Base-by-base conservation (phyloP, 345 rosid species). In the Brassica cretica region DNA sequence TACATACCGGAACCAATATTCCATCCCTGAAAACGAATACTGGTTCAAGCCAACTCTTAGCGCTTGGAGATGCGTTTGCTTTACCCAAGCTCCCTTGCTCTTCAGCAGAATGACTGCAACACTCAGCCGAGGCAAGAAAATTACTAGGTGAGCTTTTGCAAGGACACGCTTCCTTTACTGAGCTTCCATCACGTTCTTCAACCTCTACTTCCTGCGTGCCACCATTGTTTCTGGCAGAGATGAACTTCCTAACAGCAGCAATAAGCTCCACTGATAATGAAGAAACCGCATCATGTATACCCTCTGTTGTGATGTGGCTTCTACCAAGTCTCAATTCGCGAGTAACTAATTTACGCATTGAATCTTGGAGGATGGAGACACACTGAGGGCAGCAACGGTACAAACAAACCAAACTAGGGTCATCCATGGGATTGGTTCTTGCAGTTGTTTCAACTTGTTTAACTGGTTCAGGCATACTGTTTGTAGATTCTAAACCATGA, bases 381-480 rank as follows among this genome's bases (percentile, higher is more conserved):
- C 99, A 95, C 60, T 74, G 77, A 46, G 86, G 72, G 81, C 99
- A 95, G 83, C 94, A 90, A 41, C 35, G 85, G 77, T 92, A 95
- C 14, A 81, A 61, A 80, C 98, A 95, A 30, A 76, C 67, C 25
- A 79, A 41, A 39, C 67, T 81, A 64, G 84, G 76, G 49, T 78
- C 89, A 70, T 80, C 76, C 16, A 79, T 66, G 68, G 64, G 76
- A 49, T 14, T 30, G 64, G 69, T 11, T 18, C 68, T 67, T 78
- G 81, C 70, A 51, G 66, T 67, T 55, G 67, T 74, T 49, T 69
- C 84, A 51, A 27, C 49, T 53, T 73, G 64, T 21, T 70, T 82
- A 41, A 41, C 66, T 63, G 66, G 44, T 44, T 74, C 59, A 15
- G 79, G 67, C 16, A 67, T 58, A 21, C 63, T 69, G 78, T 76